phyloP scores from a whole-genome alignment of 2,329 filamentous ascomycete species.

The Falciphora oryzae region DNA sequence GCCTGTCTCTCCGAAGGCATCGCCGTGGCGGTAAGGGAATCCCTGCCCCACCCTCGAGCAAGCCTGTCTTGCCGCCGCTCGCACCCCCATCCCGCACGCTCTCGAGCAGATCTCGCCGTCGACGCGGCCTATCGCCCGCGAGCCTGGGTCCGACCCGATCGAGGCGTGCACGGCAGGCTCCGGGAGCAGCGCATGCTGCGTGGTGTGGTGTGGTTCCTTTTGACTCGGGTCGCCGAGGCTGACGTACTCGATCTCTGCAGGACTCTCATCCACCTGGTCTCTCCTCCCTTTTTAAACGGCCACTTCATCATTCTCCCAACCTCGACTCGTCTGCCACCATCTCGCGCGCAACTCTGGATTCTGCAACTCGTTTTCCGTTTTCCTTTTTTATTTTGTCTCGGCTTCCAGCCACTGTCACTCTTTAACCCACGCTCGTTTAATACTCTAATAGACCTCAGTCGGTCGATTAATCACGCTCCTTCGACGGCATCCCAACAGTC shows the following conservation, averaged over 20 bases:
- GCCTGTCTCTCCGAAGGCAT: slow-evolving; percentile 32
- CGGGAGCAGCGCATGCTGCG: no score
- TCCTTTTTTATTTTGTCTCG: slow-evolving; percentile 33
- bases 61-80: no score
- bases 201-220: no score
- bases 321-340: slow-evolving; percentile 40
- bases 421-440: slow-evolving; percentile 54
- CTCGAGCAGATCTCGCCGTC: not conserved
- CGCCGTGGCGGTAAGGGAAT: slow-evolving; percentile 48
- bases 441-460: slow-evolving; percentile 40
- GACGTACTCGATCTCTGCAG: slow-evolving; percentile 4
- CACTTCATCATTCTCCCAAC: slow-evolving; percentile 30
- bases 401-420: slow-evolving; percentile 52
- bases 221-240: not conserved
- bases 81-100: not conserved
- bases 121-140: not conserved
- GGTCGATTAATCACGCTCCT: slow-evolving; percentile 10
- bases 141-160: not conserved
- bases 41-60: slow-evolving; percentile 19
- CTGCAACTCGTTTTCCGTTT: slow-evolving; percentile 18
- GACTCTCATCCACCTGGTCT: slow-evolving; percentile 1
- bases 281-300: no score
- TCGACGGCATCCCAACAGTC: slow-evolving; percentile 28
- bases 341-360: slow-evolving; percentile 19
- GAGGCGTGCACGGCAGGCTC: no score